These are phyloP conservation scores for Pseudomassariella vexata DNA, from an alignment of 2,329 filamentous ascomycete genomes.

Conservation along the genomic window DNA sequence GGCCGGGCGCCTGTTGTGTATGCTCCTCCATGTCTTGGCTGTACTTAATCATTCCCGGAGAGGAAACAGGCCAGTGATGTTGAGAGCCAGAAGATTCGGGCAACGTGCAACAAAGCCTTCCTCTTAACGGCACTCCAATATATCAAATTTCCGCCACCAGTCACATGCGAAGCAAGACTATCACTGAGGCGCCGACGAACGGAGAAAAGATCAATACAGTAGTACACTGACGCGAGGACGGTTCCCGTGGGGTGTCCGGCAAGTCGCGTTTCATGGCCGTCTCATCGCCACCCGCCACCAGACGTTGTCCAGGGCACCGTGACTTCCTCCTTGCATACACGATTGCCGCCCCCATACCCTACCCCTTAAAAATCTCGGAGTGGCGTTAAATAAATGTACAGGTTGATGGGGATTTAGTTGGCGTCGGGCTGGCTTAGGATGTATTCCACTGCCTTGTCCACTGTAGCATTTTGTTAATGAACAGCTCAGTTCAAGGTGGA, in stretches of 20 bases:
- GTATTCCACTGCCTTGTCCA: conserved; percentile 92
- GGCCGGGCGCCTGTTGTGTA: no score
- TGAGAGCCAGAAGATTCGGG: no score
- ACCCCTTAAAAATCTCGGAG: conserved; percentile 2
- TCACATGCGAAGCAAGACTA: no score
- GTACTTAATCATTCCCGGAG: no score
- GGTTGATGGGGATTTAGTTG: conserved; percentile 41
- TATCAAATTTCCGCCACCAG: no score
- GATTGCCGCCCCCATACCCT: neutral
- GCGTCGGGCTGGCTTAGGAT: conserved; percentile 90
- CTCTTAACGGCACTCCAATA: no score
- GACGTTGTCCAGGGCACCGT: no score
- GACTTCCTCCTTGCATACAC: neutral
- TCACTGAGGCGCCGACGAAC: neutral
- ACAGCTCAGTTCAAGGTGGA: conserved; percentile 8
- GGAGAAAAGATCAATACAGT: conserved; percentile 25
- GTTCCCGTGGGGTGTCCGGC: neutral
- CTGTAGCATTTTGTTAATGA: conserved; percentile 39
- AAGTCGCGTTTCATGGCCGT: no score
- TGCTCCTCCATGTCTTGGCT: no score
- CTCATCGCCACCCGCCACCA: no score
- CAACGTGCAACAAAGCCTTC: no score
- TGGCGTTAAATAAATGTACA: conserved; percentile 16
- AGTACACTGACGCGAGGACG: conserved; percentile 19
- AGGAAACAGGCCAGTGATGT: no score